Conservation (phyloP, 2,329 filamentous ascomycete genomes). For the Drechslerella coelobrocha region DNA sequence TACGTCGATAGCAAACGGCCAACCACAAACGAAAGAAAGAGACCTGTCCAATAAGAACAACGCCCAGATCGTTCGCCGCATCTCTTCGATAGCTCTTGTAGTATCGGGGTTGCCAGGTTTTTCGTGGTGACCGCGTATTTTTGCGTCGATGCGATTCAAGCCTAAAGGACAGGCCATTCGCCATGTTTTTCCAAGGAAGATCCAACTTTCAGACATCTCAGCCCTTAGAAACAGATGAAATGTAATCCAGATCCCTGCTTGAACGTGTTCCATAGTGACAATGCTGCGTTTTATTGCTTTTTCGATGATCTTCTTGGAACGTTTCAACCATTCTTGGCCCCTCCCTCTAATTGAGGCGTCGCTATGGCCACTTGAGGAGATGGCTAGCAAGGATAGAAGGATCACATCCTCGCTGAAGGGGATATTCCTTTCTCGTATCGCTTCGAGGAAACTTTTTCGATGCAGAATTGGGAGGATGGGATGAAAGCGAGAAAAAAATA, state of each 20-base stretch:
- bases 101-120: not conserved
- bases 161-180: slow-evolving; percentile 25
- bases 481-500: slow-evolving; percentile 22
- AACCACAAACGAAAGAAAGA: slow-evolving; percentile 24
- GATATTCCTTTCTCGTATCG: slow-evolving; percentile 3
- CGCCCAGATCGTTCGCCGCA: slow-evolving; percentile 22
- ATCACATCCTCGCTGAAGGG: slow-evolving; percentile 13
- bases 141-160: slow-evolving; percentile 22
- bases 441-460: slow-evolving; percentile 12
- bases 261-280: slow-evolving; percentile 11
- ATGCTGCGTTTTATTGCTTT: slow-evolving; percentile 13
- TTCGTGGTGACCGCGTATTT: slow-evolving; percentile 7
- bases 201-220: slow-evolving; percentile 28
- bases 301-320: slow-evolving; percentile 9
- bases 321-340: slow-evolving; percentile 7
- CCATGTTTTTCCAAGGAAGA: slow-evolving; percentile 22
- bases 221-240: slow-evolving; percentile 20
- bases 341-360: slow-evolving; percentile 3
- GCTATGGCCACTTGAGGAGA: slow-evolving; percentile 16
- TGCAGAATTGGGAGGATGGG: slow-evolving; percentile 17
- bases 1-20: slow-evolving; percentile 30
- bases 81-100: slow-evolving; percentile 16
- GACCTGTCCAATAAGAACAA: slow-evolving; percentile 25
- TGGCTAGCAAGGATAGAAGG: slow-evolving; percentile 2
- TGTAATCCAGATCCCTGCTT: slow-evolving; percentile 24